A percentile compares a stretch with the other conserved stretches of the same genome.
These are phyloP conservation scores for Auriscalpium orientale DNA, from an alignment of 768 basidiomycete species.

Conservation along the genomic window DNA sequence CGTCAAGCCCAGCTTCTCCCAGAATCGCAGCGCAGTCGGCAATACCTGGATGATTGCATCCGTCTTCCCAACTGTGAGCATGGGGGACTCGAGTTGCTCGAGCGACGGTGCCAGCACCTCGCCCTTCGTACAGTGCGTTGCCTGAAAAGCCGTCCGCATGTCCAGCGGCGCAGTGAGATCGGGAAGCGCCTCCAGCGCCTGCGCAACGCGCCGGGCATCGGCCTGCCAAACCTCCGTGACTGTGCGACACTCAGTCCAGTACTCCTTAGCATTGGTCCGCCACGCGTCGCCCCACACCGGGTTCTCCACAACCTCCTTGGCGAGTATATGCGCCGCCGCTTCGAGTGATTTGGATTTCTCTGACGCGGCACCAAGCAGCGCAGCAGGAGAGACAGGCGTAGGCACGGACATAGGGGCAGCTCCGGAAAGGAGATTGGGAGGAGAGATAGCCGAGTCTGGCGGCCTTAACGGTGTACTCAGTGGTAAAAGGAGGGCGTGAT, in stretches of 20 bases:
- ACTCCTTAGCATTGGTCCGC: conserved; percentile 30
- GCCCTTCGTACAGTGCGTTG: background rate
- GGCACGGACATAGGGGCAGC: conserved; percentile 50
- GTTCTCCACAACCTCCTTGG: conserved; percentile 70
- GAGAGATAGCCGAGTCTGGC: conserved; percentile 44
- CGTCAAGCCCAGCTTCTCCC: conserved; percentile 75
- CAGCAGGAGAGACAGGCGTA: conserved; percentile 81
- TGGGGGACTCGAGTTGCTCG: conserved; percentile 40
- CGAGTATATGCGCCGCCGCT: conserved; percentile 53
- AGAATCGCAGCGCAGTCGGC: conserved; percentile 70
- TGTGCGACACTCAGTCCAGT: conserved; percentile 15
- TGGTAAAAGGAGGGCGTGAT: conserved; percentile 55
- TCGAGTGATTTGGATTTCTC: conserved; percentile 66
- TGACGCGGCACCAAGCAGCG: conserved; percentile 50
- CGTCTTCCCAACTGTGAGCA: conserved; percentile 59
- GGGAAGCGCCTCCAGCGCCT: conserved; percentile 34
- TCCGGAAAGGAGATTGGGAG: conserved; percentile 30
- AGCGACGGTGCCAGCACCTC: conserved; percentile 11
- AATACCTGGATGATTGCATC: conserved; percentile 62
- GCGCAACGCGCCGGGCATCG: conserved; percentile 41
- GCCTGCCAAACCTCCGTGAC: conserved; percentile 45
- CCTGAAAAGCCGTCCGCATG: conserved; percentile 36
- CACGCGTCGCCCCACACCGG: conserved; percentile 60
- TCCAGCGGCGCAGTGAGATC: conserved; percentile 34
- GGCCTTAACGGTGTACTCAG: conserved; percentile 53